Conservation (phyloP, 2,329 filamentous ascomycete species). For the Aspergillus alliaceus region DNA sequence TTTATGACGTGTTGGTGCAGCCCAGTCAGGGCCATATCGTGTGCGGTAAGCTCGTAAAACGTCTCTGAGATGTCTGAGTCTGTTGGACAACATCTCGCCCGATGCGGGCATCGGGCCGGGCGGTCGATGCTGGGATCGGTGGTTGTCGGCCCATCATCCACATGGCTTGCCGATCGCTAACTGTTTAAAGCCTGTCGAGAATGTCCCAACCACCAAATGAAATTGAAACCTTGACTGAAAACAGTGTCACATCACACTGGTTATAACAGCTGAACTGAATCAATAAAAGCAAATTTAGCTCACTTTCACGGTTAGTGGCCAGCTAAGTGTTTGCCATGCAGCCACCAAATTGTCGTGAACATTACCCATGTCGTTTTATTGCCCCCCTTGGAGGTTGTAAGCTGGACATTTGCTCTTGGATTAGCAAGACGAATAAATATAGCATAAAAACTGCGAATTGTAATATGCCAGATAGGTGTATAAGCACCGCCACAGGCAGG, state of each 20-base stretch:
- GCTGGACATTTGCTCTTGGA: too few species aligned
- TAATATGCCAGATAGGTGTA: neutral
- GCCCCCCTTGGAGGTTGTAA: too few species aligned
- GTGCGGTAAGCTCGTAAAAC: constrained; percentile 7
- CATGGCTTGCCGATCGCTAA: neutral
- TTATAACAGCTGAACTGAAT: neutral
- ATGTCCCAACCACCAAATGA: neutral
- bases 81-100: constrained; percentile 4
- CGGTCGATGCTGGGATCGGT: neutral
- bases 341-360: neutral
- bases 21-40: constrained; percentile 6
- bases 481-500: neutral
- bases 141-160: neutral
- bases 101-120: constrained; percentile 1
- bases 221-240: neutral
- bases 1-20: neutral
- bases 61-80: neutral
- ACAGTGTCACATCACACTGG: neutral
- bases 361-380: neutral
- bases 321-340: neutral
- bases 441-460: too few species aligned
- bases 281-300: neutral
- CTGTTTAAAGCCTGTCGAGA: neutral
- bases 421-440: too few species aligned
- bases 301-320: neutral